These are phyloP conservation scores for Suillus weaverae DNA, from an alignment of 768 basidiomycete genomes.

Conservation along the genomic window DNA sequence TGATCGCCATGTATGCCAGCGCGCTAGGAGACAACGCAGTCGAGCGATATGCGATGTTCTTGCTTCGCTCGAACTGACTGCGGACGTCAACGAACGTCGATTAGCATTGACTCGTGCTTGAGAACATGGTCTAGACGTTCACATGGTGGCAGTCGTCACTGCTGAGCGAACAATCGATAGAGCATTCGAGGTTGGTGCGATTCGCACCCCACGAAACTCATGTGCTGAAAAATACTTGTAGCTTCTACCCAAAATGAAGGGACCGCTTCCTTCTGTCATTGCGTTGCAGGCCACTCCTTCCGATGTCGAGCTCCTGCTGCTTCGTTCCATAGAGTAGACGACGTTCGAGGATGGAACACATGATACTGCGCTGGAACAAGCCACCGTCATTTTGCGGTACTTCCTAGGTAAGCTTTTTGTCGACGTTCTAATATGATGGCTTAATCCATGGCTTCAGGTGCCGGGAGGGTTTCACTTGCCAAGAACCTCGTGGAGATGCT, in stretches of 20 bases:
- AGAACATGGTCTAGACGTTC: constrained; percentile 83
- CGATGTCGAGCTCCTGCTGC: constrained; percentile 61
- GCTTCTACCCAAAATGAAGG: constrained; percentile 54
- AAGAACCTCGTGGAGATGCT: constrained; percentile 58
- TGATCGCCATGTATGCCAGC: constrained; percentile 93
- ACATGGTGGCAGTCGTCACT: constrained; percentile 74
- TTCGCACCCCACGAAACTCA: constrained; percentile 7
- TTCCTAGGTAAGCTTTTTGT: constrained; percentile 67
- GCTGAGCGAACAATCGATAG: constrained; percentile 77
- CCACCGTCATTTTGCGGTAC: constrained; percentile 85
- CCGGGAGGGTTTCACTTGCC: constrained; percentile 72
- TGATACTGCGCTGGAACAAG: constrained; percentile 76
- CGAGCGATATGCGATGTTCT: constrained; percentile 88
- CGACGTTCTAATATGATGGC: too few relatives aligned
- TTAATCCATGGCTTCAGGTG: constrained; percentile 41
- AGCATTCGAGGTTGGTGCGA: constrained; percentile 55
- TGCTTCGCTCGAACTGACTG: constrained; percentile 70
- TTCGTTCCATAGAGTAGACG: constrained; percentile 95
- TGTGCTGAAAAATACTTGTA: constrained; percentile 26
- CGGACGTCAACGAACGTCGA: constrained; percentile 63
- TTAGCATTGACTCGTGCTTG: constrained; percentile 72
- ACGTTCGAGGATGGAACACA: constrained; percentile 74
- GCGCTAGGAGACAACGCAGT: constrained; percentile 89
- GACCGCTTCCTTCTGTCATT: constrained; percentile 59
- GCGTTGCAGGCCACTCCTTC: constrained; percentile 54